Conservation (phyloP, 2,329 filamentous ascomycete species). For the Penicillium thymicola region DNA sequence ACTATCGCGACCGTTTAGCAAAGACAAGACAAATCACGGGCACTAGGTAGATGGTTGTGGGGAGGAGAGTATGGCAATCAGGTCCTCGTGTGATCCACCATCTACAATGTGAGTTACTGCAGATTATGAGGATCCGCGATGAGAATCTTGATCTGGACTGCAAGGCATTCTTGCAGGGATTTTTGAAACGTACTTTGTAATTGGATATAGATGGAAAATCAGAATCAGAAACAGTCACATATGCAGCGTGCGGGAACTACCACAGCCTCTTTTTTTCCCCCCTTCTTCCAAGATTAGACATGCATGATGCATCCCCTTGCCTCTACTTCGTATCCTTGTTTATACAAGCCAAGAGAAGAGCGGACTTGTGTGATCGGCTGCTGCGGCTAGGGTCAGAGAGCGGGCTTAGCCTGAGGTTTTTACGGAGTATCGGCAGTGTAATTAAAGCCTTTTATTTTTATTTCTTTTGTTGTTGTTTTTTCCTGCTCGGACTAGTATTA, state of each 20-base stretch:
- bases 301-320: background rate
- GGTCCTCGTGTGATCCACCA: background rate
- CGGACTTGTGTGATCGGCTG: background rate
- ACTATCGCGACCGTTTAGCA: background rate
- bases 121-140: conserved; percentile 1
- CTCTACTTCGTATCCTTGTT: background rate
- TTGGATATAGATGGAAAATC: background rate
- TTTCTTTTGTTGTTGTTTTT: background rate
- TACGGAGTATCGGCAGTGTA: background rate
- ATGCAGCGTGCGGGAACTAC: conserved; percentile 1
- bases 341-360: background rate
- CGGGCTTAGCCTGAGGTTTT: background rate
- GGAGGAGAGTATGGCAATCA: background rate
- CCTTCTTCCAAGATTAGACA: conserved; percentile 7
- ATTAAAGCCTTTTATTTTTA: background rate
- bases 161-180: background rate
- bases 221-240: background rate
- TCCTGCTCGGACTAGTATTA: background rate
- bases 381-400: conserved; percentile 1
- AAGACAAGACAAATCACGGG: background rate
- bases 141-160: background rate
- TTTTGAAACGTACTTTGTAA: background rate
- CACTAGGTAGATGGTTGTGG: background rate
- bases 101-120: background rate
- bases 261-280: background rate